phyloP scores from a whole-genome alignment of 2,329 filamentous ascomycete species.

The Xylariaceae sp. region DNA sequence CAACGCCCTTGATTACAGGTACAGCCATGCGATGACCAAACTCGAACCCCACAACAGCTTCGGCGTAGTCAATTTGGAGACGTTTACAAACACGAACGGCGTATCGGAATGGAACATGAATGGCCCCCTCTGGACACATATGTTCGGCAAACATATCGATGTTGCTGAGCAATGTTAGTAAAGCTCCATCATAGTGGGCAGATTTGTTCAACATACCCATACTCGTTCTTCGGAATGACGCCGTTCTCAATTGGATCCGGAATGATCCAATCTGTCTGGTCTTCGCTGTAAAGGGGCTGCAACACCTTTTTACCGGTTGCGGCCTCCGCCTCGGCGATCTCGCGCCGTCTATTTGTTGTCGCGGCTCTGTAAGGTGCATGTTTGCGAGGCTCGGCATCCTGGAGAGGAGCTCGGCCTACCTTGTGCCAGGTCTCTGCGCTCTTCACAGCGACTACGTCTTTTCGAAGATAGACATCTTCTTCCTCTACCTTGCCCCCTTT shows the following conservation, averaged over 20 bases:
- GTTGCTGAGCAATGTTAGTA: constrained; percentile 45
- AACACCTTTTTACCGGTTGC: constrained; percentile 77
- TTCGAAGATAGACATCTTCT: constrained; percentile 75
- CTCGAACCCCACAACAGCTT: constrained; percentile 94
- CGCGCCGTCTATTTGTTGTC: constrained; percentile 79
- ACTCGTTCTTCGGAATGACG: constrained; percentile 87
- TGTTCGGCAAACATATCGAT: constrained; percentile 93
- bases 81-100: constrained; percentile 78
- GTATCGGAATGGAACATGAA: constrained; percentile 77
- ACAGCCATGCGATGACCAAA: constrained; percentile 94
- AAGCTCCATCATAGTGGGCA: not conserved
- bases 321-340: constrained; percentile 80
- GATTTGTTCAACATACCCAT: constrained; percentile 47
- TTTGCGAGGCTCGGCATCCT: constrained; percentile 74
- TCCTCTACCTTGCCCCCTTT: constrained; percentile 71
- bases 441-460: constrained; percentile 80
- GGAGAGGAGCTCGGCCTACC: constrained; percentile 74
- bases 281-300: constrained; percentile 77
- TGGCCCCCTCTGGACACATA: constrained; percentile 80
- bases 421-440: constrained; percentile 97
- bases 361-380: constrained; percentile 86
- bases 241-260: constrained; percentile 81
- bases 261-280: constrained; percentile 95
- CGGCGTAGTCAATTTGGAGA: constrained; percentile 81
- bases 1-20: constrained; percentile 84